Percentiles rank a stretch among this genome's conserved stretches.
Evolutionary conservation across 2,329 filamentous ascomycete genomes (phyloP).

Genomic region (Penicillium sp.): DNA sequence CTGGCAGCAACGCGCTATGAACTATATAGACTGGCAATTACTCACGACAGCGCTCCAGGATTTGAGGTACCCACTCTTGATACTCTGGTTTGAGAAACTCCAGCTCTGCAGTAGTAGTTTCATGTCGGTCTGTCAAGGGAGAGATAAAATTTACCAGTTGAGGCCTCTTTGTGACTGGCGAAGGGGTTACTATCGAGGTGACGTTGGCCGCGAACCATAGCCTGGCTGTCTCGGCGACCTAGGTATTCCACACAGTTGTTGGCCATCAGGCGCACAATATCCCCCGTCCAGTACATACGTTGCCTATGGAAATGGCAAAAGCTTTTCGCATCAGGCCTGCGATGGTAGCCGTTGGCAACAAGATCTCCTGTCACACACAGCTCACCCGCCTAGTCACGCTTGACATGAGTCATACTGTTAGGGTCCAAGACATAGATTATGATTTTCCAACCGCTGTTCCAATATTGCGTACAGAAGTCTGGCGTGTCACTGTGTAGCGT

Average conservation of each 20-base stretch:
- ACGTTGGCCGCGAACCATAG: slow-evolving; percentile 20
- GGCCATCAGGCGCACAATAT: slow-evolving; percentile 21
- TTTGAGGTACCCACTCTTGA: slow-evolving; percentile 18
- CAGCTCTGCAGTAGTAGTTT: neutral
- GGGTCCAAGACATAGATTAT: neutral
- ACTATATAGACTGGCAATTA: slow-evolving; percentile 23
- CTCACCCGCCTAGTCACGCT: slow-evolving; percentile 16
- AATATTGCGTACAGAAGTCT: neutral
- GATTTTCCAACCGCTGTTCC: neutral
- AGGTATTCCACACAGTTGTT: slow-evolving; percentile 21
- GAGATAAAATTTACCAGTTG: slow-evolving; percentile 21
- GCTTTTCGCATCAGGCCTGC: slow-evolving; percentile 12
- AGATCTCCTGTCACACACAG: slow-evolving; percentile 21
- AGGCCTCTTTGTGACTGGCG: slow-evolving; percentile 22
- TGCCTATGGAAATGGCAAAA: slow-evolving; percentile 12
- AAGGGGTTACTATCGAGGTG: slow-evolving; percentile 22
- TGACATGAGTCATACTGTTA: neutral
- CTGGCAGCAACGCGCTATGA: slow-evolving; percentile 7
- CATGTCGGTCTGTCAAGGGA: slow-evolving; percentile 7
- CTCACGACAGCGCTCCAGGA: slow-evolving; percentile 13
- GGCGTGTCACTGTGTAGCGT: neutral
- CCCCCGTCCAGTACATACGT: slow-evolving; percentile 19
- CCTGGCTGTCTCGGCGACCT: slow-evolving; percentile 15
- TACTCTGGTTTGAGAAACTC: slow-evolving; percentile 1
- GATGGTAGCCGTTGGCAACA: slow-evolving; percentile 6